Evolutionary conservation across 2,329 filamentous ascomycete species (phyloP).

Genomic region (Epichloe sibirici): DNA sequence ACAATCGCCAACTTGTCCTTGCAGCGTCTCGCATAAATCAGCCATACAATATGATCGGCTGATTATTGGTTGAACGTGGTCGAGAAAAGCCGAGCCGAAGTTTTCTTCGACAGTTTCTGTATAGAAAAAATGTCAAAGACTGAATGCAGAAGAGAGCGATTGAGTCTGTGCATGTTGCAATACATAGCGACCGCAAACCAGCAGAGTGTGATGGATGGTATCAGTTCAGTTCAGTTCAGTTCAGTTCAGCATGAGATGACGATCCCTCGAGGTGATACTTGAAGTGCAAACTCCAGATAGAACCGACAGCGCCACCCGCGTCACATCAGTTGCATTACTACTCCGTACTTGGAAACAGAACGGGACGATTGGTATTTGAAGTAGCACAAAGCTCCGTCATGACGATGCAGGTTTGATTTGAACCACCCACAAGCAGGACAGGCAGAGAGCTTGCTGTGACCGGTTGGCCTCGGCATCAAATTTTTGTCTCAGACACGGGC

Average conservation of each 20-base stretch:
- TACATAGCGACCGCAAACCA: neutral
- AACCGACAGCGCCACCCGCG: neutral
- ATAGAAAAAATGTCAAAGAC: neutral
- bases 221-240: neutral
- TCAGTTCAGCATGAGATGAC: neutral
- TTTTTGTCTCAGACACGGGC: neutral
- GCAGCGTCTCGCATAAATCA: neutral
- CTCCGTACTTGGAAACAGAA: neutral
- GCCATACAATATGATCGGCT: neutral
- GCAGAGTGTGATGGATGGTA: too few species aligned
- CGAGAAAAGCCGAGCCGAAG: neutral
- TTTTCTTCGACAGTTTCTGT: neutral
- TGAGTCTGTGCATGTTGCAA: neutral
- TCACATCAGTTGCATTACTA: neutral
- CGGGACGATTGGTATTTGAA: neutral
- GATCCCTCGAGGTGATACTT: neutral
- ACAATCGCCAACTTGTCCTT: neutral
- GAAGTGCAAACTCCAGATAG: neutral
- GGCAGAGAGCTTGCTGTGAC: neutral
- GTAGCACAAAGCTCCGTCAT: neutral
- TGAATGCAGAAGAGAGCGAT: neutral
- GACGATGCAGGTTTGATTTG: neutral
- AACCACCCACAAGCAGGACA: neutral
- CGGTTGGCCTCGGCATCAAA: neutral
- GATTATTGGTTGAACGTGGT: neutral